These are phyloP conservation scores for Kurtzmaniella quercitrusa DNA, from an alignment of 1,139 yeast genomes.

Conservation along the genomic window DNA sequence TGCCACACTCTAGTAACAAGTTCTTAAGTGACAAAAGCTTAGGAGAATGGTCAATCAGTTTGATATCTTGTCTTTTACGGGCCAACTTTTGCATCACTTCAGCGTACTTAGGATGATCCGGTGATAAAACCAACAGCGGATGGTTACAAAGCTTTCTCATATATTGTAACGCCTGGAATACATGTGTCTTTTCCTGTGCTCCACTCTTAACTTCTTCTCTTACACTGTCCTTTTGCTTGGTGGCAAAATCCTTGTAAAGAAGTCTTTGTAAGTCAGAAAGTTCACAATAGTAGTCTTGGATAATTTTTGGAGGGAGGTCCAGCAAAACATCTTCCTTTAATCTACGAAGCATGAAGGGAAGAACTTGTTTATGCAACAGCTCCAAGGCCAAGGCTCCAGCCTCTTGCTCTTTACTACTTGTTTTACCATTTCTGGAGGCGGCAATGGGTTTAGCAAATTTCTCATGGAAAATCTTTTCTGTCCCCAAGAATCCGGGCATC, in stretches of 20 bases:
- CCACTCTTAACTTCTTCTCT: conserved; percentile 51
- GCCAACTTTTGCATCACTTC: conserved; percentile 61
- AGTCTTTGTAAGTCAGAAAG: conserved; percentile 85
- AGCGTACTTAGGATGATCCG: conserved; percentile 77
- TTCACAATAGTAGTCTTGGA: conserved; percentile 97
- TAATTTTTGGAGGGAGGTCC: conserved; percentile 96
- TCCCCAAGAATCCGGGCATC: conserved; percentile 98
- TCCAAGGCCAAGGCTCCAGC: conserved; percentile 95
- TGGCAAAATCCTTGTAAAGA: conserved; percentile 87
- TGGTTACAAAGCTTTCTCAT: conserved; percentile 97
- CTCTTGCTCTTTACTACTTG: conserved; percentile 92
- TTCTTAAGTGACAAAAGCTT: conserved; percentile 81
- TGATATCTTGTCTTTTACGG: conserved; percentile 55
- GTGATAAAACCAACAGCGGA: conserved; percentile 86
- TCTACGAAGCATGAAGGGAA: conserved; percentile 94
- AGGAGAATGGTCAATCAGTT: conserved; percentile 84
- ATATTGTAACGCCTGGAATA: conserved; percentile 95
- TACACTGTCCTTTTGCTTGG: conserved; percentile 73
- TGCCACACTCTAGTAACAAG: conserved; percentile 87
- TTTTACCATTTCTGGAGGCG: conserved; percentile 85
- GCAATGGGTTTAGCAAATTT: conserved; percentile 97
- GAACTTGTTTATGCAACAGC: conserved; percentile 91
- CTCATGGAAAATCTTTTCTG: conserved; percentile 91
- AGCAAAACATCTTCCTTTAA: conserved; percentile 93
- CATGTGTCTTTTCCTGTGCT: conserved; percentile 62